phyloP scores from a whole-genome alignment of 1,284 basidiomycete genomes.

The Cutaneotrichosporon mucoides region DNA sequence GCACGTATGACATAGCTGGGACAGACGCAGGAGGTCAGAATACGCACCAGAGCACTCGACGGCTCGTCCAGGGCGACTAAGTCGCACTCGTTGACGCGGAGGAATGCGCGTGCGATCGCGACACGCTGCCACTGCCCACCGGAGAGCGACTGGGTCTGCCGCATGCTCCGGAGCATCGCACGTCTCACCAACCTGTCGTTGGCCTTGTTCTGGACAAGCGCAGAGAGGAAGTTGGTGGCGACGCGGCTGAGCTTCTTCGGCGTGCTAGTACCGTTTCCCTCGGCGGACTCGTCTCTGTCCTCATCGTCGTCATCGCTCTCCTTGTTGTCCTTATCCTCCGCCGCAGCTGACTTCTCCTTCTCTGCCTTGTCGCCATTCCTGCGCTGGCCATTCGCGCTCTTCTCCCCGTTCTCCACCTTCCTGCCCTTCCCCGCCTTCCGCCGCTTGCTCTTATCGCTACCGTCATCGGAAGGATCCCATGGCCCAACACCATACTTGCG shows the following conservation, averaged over 20 bases:
- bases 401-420: background rate
- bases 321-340: background rate
- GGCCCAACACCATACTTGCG: background rate
- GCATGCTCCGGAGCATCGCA: no score
- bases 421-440: no score
- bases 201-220: background rate
- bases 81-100: constrained; percentile 51
- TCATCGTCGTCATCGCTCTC: background rate
- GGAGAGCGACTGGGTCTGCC: constrained; percentile 1
- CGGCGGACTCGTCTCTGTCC: background rate
- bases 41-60: constrained; percentile 55
- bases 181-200: no score
- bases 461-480: background rate
- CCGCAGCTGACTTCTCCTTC: background rate
- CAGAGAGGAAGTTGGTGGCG: background rate
- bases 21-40: no score
- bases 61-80: constrained; percentile 59
- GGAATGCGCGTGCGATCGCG: constrained; percentile 77
- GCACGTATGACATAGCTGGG: no score
- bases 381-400: background rate
- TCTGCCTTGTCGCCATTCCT: background rate
- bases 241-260: background rate
- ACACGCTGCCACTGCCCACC: constrained; percentile 71
- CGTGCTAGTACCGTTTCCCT: background rate
- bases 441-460: background rate